phyloP scores from a whole-genome alignment of 805 yeast species.

The Pichia rugopelliculosa region DNA sequence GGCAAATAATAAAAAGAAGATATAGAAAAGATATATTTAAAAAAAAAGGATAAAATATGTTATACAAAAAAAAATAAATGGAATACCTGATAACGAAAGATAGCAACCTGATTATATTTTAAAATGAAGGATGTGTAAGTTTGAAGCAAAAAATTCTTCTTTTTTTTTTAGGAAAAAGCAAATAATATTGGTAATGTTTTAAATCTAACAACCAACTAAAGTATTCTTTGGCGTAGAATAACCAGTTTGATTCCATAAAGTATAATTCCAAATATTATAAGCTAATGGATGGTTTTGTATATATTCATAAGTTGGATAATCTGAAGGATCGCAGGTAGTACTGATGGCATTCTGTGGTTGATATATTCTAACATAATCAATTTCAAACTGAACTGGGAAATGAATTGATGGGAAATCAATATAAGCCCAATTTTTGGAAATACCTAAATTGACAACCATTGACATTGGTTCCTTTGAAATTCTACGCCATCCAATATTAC shows the following conservation, averaged over 20 bases:
- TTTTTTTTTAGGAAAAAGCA: no score
- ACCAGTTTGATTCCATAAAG: conserved; percentile 73
- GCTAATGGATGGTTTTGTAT: conserved; percentile 64
- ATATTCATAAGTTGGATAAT: conserved; percentile 79
- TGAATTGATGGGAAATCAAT: conserved; percentile 78
- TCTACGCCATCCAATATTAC: conserved; percentile 78
- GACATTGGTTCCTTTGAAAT: conserved; percentile 92
- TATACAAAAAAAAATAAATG: not conserved
- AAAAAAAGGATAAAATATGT: not conserved
- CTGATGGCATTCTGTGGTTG: conserved; percentile 63
- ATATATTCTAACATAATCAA: conserved; percentile 88
- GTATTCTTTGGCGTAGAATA: conserved; percentile 58
- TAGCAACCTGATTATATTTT: not conserved
- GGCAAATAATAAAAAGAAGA: not conserved
- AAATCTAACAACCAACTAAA: conserved; percentile 40
- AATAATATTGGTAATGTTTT: not conserved
- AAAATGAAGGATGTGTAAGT: not conserved
- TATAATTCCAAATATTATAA: conserved; percentile 60
- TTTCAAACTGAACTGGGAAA: conserved; percentile 70
- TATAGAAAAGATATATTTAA: not conserved
- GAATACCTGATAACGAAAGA: not conserved
- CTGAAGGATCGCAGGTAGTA: conserved; percentile 80
- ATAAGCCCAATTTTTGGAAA: conserved; percentile 88
- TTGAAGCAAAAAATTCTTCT: not conserved
- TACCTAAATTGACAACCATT: conserved; percentile 76